Base-by-base conservation (phyloP, 305 asterid genomes). In the Fraxinus ornus region DNA sequence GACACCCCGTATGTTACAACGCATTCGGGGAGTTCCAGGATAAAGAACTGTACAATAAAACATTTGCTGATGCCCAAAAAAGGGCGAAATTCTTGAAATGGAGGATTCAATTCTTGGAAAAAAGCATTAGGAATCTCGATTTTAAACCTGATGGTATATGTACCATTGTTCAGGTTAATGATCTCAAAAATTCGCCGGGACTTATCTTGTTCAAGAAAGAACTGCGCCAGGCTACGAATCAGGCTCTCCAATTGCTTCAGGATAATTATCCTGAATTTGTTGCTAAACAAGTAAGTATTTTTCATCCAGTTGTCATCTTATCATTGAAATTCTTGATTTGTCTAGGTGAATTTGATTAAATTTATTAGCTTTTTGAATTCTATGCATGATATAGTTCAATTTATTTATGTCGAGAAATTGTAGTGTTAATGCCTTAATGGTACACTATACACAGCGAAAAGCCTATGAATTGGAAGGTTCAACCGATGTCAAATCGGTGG, bases 201-300 rank as follows among this genome's bases (percentile, higher is more conserved):
- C 84, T 93, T 21, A 85, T 90, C 85, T 84, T 93, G 81, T 88
- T 88, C 89, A 93, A 95, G 92, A 94, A 90, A 85, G 99, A 95
- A n/a, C 83, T 93, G 9, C 84, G 94, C 17, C 95, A 93, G 71
- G 94, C 97, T 15, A 92, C 97, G 57, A 94, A 92, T 64, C 97
- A 93, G 80, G 98, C 98, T 52, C 91, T 95, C 78, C 98, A 94
- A 8, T 79, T 94, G 85, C 93, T 95, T 73, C 99, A 95, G 90
- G 99, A 95, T 73, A 94, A 95, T 76, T 95, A 95, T 55, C 99
- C 99, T n/a, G 99, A 95, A 87, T 95, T 93, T 71, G 98, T 93
- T 70, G 99, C 98, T 37, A 95, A 90, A 86, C 98, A 95, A 95
- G 99, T 95, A 86, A 24, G 3, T 24, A 47, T 35, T 19, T 57